These are phyloP conservation scores for Oidiodendron maius DNA, from an alignment of 495 filamentous ascomycete genomes.

Conservation along the genomic window DNA sequence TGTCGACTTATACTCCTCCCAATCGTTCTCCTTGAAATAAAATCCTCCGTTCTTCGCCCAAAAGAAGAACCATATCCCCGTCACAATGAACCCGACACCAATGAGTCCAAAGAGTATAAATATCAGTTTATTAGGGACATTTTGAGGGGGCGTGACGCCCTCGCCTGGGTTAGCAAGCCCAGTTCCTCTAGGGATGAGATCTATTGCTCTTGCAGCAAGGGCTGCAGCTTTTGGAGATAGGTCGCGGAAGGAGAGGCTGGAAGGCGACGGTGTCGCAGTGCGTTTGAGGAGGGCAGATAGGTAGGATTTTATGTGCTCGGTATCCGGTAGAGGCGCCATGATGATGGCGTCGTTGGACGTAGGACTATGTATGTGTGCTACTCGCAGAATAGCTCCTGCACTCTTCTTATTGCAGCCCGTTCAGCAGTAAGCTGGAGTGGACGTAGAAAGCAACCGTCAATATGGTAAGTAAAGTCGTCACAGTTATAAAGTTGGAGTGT, in stretches of 20 bases:
- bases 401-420: too few relatives aligned
- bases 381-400: too few relatives aligned
- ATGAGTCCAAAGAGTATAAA: conserved; percentile 83
- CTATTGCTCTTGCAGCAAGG: conserved; percentile 7
- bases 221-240: conserved; percentile 10
- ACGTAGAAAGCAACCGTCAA: too few relatives aligned
- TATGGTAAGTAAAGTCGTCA: too few relatives aligned
- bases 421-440: too few relatives aligned
- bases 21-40: conserved; percentile 74
- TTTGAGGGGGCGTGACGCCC: conserved; percentile 55
- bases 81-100: conserved; percentile 69
- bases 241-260: not conserved
- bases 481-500: too few relatives aligned
- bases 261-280: conserved; percentile 1
- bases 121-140: conserved; percentile 78
- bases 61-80: conserved; percentile 95
- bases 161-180: conserved; percentile 12
- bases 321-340: conserved; percentile 19
- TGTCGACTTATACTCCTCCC: conserved; percentile 97
- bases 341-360: not conserved
- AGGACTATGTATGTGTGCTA: too few relatives aligned
- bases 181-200: conserved; percentile 9
- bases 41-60: conserved; percentile 96
- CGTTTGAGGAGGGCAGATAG: conserved; percentile 19
- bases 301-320: conserved; percentile 1